phyloP scores from a whole-genome alignment of 164 flowering plant species.

The Stephania cephalantha region DNA sequence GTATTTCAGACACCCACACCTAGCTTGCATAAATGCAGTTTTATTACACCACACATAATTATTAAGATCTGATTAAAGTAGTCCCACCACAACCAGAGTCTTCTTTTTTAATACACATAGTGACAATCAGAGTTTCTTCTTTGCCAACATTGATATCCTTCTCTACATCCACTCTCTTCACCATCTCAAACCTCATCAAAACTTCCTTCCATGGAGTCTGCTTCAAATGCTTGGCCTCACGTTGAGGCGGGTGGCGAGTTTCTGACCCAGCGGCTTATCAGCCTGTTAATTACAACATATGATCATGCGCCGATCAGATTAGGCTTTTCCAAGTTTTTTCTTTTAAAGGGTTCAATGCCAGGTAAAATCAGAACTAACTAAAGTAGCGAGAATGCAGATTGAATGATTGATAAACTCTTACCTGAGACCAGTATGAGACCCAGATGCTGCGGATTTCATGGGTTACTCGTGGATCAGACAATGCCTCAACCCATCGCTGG shows the following conservation, averaged over 20 bases:
- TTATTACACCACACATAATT: constrained; percentile 1
- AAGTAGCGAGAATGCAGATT: too few relatives aligned
- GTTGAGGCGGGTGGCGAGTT: constrained; percentile 71
- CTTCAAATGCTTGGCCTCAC: constrained; percentile 64
- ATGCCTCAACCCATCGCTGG: constrained; percentile 54
- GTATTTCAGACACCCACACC: too few relatives aligned
- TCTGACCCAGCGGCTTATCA: constrained; percentile 83
- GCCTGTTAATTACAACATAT: constrained; percentile 36
- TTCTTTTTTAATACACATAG: not conserved
- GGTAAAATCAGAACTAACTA: not conserved
- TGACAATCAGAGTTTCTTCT: constrained; percentile 7
- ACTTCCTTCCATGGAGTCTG: constrained; percentile 3
- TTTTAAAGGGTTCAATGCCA: not conserved
- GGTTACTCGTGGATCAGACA: constrained; percentile 83
- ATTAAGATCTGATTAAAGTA: constrained; percentile 1
- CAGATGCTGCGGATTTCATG: constrained; percentile 80
- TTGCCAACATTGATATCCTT: not conserved
- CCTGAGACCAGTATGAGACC: constrained; percentile 91
- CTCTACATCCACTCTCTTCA: not conserved
- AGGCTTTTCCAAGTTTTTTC: not conserved
- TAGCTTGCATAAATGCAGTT: not conserved
- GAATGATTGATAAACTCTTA: constrained; percentile 11
- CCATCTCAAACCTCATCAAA: constrained; percentile 15
- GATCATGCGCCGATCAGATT: too few relatives aligned
- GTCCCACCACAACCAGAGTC: not conserved